Evolutionary conservation across 257 asterid species (phyloP), one percentile per base, ranked within the genome.

Genomic region (Fraxinus quadrangulata): DNA sequence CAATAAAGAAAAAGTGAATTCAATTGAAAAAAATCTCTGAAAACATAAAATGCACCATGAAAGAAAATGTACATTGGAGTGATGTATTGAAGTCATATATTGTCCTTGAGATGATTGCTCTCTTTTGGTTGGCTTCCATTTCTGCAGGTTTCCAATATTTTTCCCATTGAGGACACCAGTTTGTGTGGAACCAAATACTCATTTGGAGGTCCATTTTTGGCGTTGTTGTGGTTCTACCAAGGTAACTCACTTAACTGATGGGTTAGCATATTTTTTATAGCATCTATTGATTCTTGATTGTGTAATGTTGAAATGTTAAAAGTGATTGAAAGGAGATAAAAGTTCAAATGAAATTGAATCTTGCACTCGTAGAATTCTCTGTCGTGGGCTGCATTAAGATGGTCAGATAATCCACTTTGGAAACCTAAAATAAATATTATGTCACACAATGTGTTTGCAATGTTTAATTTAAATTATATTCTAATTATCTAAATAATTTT

Each of bases 161-260:
- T 93, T 96, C 72, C 99, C 98, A 21, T 80, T 96, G 86, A 85
- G 99, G 87, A 85, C 90, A 17, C 99, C 98, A 5, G 79, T 96
- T 16, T 85, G 81, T 67, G 82, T 88, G 75, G 81, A 71, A 56
- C 89, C 96, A 0, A 96, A 96, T 65, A 77, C 77, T 79, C 92
- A 98, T 31, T 75, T 96, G 79, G 97, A 88, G 81, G 90, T 96
- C 81, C 92, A 96, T 80, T 83, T 96, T 65, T 92, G 97, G 98
- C 97, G 99, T 16, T 90, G 99, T 69, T 81, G 92, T 86, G 98
- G 97, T 80, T 73, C 95, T 74, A 87, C 98, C 72, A 92, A 96
- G 99, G 99, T 96, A 87, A 26, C 23, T 42, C 67, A 23, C 51
- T 65, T 40, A 12, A 14, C 33, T 33, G 51, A 12, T 42, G 19